These are phyloP conservation scores for Triangularia verruculosa DNA, from an alignment of 2,329 filamentous ascomycete genomes.

Conservation along the genomic window DNA sequence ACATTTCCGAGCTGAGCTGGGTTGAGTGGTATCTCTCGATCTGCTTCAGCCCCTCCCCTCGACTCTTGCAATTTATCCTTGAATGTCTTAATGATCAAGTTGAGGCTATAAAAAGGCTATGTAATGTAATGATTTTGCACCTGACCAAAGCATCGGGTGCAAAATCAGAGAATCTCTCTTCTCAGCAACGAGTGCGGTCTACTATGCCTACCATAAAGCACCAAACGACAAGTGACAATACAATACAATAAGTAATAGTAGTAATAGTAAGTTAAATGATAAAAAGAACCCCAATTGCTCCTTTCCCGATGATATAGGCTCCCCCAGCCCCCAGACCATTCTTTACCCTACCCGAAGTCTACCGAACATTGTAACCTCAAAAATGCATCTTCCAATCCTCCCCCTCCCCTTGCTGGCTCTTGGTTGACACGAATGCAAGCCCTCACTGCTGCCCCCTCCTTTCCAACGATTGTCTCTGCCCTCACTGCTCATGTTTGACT, in stretches of 20 bases:
- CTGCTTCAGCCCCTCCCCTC: not conserved
- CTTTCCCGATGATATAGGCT: not conserved
- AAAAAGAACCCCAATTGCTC: not conserved
- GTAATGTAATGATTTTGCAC: not conserved
- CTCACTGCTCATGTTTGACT: not conserved
- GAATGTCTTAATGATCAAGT: not conserved
- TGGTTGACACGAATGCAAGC: not conserved
- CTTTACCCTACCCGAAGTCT: not conserved
- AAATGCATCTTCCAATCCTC: conserved; percentile 1
- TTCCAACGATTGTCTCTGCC: not conserved
- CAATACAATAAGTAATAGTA: not conserved
- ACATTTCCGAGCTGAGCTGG: not conserved
- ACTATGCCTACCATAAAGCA: not conserved
- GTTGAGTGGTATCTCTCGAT: not conserved
- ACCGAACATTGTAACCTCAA: not conserved
- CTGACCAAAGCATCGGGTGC: not conserved
- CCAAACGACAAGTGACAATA: not conserved
- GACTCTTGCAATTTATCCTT: not conserved
- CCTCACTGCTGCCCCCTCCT: not conserved
- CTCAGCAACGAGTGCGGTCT: not conserved
- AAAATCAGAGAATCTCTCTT: not conserved
- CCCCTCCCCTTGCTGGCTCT: not conserved
- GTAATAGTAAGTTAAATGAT: not conserved
- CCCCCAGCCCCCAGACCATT: not conserved
- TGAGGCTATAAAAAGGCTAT: not conserved